These are phyloP conservation scores for Cruciata laevipes DNA, from an alignment of 257 asterid species.

Conservation along the genomic window DNA sequence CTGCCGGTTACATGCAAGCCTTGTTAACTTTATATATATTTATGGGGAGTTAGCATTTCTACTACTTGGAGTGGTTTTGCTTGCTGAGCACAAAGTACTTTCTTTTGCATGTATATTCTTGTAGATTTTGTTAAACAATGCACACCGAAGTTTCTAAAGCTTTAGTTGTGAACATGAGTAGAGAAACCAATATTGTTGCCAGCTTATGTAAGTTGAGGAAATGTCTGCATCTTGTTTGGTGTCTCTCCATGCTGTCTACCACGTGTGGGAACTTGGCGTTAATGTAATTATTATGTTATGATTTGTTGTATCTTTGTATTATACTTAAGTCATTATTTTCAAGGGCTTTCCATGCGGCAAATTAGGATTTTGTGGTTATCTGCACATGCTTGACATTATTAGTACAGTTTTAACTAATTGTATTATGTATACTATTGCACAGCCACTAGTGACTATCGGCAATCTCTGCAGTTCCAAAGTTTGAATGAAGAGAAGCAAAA, in stretches of 20 bases:
- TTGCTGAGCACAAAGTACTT: no score
- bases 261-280: not conserved
- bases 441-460: conserved; percentile 94
- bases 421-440: conserved; percentile 14
- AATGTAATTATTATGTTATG: no score
- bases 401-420: not conserved
- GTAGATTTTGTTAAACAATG: no score
- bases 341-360: not conserved
- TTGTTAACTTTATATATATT: no score
- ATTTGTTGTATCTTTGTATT: no score
- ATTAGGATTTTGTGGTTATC: not conserved
- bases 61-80: no score
- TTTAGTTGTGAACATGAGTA: not conserved
- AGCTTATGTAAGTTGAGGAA: not conserved
- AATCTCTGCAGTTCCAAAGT: conserved; percentile 91
- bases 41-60: no score
- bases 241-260: no score
- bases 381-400: not conserved
- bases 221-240: no score
- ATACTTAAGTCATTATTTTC: not conserved
- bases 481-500: conserved; percentile 94
- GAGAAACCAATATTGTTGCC: not conserved
- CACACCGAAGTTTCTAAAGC: not conserved
- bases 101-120: no score
- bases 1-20: no score